phyloP scores from a whole-genome alignment of 2,329 filamentous ascomycete genomes.

The Fusarium floridanum region DNA sequence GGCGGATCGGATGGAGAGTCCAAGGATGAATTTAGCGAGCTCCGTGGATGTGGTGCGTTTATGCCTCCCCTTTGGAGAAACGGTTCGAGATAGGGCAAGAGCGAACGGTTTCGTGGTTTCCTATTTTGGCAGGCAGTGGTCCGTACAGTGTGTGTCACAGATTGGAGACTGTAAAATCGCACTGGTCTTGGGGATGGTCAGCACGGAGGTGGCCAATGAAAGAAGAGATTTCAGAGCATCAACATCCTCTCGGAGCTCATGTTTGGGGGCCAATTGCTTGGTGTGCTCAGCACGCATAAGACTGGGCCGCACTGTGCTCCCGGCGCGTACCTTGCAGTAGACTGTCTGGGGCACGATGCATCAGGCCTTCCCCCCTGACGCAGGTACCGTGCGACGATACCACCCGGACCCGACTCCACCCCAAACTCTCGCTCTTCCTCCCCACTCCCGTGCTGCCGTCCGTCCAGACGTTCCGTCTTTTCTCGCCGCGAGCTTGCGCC shows the following conservation, averaged over 20 bases:
- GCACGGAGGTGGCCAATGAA: constrained; percentile 18
- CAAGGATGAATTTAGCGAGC: constrained; percentile 13
- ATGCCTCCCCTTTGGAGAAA: constrained; percentile 26
- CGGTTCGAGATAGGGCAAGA: constrained; percentile 32
- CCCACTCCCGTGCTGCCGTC: constrained; percentile 32
- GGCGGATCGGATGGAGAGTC: constrained; percentile 15
- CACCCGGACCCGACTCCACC: constrained; percentile 22
- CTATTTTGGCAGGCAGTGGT: constrained; percentile 33
- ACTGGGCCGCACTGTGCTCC: constrained; percentile 15
- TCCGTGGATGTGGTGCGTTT: constrained; percentile 24
- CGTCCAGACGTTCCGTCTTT: constrained; percentile 31
- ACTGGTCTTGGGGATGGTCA: neutral
- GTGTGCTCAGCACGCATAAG: constrained; percentile 21
- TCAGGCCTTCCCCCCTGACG: constrained; percentile 31
- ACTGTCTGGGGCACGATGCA: constrained; percentile 10
- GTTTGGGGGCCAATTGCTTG: constrained; percentile 40
- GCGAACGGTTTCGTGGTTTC: constrained; percentile 35
- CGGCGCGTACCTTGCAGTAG: constrained; percentile 49
- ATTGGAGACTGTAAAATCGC: neutral
- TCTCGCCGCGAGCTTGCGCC: constrained; percentile 47
- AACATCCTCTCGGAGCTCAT: constrained; percentile 27
- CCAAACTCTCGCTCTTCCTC: constrained; percentile 36
- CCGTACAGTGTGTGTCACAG: neutral
- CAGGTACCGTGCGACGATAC: constrained; percentile 39
- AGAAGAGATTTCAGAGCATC: constrained; percentile 17